Evolutionary conservation across 2,329 filamentous ascomycete species (phyloP).

Genomic region (Colletotrichum sp.): DNA sequence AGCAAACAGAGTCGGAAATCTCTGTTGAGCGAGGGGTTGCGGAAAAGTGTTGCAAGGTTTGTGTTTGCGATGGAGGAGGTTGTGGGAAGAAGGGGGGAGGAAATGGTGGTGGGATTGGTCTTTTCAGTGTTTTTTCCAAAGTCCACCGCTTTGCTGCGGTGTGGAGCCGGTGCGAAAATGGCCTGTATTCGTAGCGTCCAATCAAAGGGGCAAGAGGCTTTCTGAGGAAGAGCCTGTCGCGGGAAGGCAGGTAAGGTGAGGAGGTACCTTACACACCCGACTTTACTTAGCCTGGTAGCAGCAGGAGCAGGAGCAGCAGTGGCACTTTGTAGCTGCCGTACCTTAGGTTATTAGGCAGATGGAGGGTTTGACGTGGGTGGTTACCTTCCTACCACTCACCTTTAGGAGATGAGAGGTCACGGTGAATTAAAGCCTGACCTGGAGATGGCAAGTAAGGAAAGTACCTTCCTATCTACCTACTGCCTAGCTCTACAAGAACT

Average conservation of each 20-base stretch:
- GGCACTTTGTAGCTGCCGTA: background rate
- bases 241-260: background rate
- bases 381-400: background rate
- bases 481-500: background rate
- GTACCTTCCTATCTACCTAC: background rate
- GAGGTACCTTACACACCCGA: background rate
- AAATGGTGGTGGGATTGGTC: constrained; percentile 13
- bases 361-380: background rate
- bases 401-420: background rate
- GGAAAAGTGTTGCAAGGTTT: constrained; percentile 13
- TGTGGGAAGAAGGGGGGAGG: constrained; percentile 18
- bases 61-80: constrained; percentile 3
- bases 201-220: constrained; percentile 16
- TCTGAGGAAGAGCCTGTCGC: background rate
- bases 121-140: constrained; percentile 1
- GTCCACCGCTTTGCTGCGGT: constrained; percentile 5
- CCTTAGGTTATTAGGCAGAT: background rate
- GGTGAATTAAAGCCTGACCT: background rate
- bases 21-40: constrained; percentile 9
- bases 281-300: background rate
- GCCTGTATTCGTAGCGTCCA: constrained; percentile 1
- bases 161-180: constrained; percentile 19
- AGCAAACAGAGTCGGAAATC: constrained; percentile 4
- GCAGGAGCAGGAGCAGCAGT: background rate
- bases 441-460: background rate